phyloP scores from a whole-genome alignment of 768 basidiomycete genomes.

The Jaapia argillacea region DNA sequence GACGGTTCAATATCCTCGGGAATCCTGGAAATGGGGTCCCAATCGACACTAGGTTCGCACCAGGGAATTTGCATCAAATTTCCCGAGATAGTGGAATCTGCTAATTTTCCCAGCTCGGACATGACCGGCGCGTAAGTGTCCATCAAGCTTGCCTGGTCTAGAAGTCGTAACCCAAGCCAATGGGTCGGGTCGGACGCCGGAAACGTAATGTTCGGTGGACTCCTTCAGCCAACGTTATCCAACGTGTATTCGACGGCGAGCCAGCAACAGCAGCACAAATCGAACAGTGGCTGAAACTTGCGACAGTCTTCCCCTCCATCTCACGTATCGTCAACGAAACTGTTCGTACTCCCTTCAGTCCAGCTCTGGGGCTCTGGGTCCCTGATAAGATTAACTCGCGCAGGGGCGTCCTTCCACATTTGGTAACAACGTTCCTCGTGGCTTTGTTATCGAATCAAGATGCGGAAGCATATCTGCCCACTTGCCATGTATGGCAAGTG shows the following conservation, averaged over 20 bases:
- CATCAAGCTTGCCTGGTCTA: not conserved
- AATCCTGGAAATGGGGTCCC: not conserved
- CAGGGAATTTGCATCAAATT: not conserved
- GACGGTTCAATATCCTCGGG: not conserved
- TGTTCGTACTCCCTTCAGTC: too few species aligned
- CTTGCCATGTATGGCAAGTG: not conserved
- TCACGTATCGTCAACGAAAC: too few species aligned
- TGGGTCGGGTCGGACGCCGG: not conserved
- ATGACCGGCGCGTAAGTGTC: not conserved
- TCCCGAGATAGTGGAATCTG: not conserved
- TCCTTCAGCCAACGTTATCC: not conserved
- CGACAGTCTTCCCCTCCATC: too few species aligned
- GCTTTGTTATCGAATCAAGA: not conserved
- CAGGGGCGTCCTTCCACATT: too few species aligned
- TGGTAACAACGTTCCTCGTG: not conserved
- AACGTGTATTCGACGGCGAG: not conserved
- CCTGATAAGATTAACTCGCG: too few species aligned
- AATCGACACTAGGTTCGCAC: not conserved
- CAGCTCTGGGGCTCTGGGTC: too few species aligned
- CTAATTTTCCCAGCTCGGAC: not conserved
- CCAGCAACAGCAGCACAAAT: too few species aligned
- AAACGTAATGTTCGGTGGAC: not conserved
- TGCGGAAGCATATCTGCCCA: not conserved
- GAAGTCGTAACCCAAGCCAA: not conserved
- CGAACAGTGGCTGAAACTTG: too few species aligned